These are phyloP conservation scores for Echites panduratus DNA, from an alignment of 257 asterid species.

Conservation along the genomic window DNA sequence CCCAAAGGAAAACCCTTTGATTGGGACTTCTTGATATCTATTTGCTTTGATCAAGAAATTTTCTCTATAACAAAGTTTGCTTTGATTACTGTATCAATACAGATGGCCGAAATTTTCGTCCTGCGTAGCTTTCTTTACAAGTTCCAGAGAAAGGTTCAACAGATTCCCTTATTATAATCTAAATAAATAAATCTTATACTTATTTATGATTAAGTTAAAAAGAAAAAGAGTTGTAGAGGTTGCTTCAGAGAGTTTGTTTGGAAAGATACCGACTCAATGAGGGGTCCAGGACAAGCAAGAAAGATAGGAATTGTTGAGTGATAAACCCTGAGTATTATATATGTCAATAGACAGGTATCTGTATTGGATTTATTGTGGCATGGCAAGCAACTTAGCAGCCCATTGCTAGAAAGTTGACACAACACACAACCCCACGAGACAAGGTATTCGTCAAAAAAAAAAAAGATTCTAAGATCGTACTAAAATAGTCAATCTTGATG, in stretches of 20 bases:
- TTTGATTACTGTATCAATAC: background rate
- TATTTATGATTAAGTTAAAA: background rate
- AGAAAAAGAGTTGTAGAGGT: constrained; percentile 1
- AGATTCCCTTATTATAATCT: background rate
- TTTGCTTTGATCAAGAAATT: background rate
- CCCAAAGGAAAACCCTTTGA: constrained; percentile 6
- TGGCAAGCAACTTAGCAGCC: background rate
- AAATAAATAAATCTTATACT: too few relatives aligned
- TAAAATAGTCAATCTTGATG: too few relatives aligned
- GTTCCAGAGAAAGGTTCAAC: background rate
- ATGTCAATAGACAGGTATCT: constrained; percentile 7
- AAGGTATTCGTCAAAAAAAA: background rate
- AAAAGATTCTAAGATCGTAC: too few relatives aligned
- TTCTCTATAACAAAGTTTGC: background rate
- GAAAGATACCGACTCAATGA: constrained; percentile 18
- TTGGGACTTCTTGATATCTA: constrained; percentile 19
- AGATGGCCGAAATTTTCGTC: background rate
- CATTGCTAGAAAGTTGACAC: background rate
- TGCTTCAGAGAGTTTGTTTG: constrained; percentile 26
- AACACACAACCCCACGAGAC: background rate
- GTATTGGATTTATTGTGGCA: background rate
- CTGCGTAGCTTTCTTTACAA: background rate
- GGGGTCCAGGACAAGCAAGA: background rate
- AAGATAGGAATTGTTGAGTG: background rate
- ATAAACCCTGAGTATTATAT: background rate